Conservation (phyloP, 176 grass and related monocot genomes). For the Phoenix roebelenii region DNA sequence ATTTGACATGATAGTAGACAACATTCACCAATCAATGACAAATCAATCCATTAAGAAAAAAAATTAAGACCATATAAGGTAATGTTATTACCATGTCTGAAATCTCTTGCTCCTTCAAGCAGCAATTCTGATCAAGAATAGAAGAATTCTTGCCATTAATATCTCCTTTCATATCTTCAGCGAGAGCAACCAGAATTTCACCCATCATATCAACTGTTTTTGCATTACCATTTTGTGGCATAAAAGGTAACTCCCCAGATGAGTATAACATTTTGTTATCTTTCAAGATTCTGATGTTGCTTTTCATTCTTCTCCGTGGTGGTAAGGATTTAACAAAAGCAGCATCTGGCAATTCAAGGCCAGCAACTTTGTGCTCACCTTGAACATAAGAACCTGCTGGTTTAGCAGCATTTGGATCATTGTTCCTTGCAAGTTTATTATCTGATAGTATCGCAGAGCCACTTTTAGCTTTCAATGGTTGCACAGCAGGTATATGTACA, state of each 20-base stretch:
- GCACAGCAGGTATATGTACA: conserved; percentile 29
- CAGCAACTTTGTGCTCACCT: conserved; percentile 19
- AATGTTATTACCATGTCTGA: conserved; percentile 42
- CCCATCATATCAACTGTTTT: conserved; percentile 28
- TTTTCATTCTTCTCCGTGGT: conserved; percentile 27
- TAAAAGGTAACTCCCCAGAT: conserved; percentile 20
- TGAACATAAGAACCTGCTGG: conserved; percentile 23
- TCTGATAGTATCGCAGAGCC: conserved; percentile 26
- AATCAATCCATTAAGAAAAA: conserved; percentile 1
- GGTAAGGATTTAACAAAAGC: conserved; percentile 23
- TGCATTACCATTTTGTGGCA: conserved; percentile 35
- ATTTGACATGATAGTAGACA: too few relatives aligned
- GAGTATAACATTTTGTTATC: conserved; percentile 22
- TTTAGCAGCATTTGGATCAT: conserved; percentile 20
- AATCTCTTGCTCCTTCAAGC: conserved; percentile 29
- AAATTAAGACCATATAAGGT: conserved; percentile 11
- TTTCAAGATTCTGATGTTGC: conserved; percentile 23
- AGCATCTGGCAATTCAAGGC: conserved; percentile 29
- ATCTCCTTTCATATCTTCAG: conserved; percentile 36
- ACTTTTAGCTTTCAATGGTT: conserved; percentile 27
- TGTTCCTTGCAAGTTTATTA: conserved; percentile 28
- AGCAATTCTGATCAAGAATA: conserved; percentile 15
- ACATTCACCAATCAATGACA: too few relatives aligned
- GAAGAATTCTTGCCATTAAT: conserved; percentile 20
- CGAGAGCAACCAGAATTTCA: conserved; percentile 20